Evolutionary conservation across 2,329 filamentous ascomycete genomes (phyloP).

Genomic region (Colletotrichum sidae): DNA sequence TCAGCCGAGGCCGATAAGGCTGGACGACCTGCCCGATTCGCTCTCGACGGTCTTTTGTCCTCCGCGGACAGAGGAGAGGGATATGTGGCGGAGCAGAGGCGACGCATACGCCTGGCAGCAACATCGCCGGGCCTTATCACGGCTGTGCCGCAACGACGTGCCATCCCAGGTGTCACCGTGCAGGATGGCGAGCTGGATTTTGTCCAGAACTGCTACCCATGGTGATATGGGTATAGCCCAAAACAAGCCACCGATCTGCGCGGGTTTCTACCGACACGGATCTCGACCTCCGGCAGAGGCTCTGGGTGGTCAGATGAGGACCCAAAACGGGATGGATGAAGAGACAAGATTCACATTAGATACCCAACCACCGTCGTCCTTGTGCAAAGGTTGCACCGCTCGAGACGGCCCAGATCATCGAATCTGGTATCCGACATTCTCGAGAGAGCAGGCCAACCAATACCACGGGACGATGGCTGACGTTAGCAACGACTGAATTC

Average conservation of each 20-base stretch:
- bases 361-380: slow-evolving; percentile 12
- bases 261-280: not conserved
- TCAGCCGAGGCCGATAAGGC: slow-evolving; percentile 8
- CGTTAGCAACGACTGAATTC: slow-evolving; percentile 15
- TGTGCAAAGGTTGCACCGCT: slow-evolving; percentile 14
- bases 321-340: not conserved
- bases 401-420: slow-evolving; percentile 14
- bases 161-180: slow-evolving; percentile 4
- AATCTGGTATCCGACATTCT: slow-evolving; percentile 8
- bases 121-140: slow-evolving; percentile 4
- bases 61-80: not conserved
- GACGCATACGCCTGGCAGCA: not conserved
- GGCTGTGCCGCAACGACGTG: slow-evolving; percentile 6
- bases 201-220: not conserved
- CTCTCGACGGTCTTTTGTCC: not conserved
- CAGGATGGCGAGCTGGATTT: slow-evolving; percentile 1
- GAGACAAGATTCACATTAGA: slow-evolving; percentile 7
- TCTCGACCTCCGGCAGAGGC: slow-evolving; percentile 4
- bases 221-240: not conserved
- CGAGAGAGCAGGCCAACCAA: not conserved
- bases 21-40: slow-evolving; percentile 25
- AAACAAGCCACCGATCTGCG: slow-evolving; percentile 14
- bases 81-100: not conserved
- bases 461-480: slow-evolving; percentile 12
- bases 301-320: not conserved